Percentiles rank a stretch among this genome's conserved stretches.
phyloP scores from a whole-genome alignment of 2,329 filamentous ascomycete species.

The Alternaria metachromatica region DNA sequence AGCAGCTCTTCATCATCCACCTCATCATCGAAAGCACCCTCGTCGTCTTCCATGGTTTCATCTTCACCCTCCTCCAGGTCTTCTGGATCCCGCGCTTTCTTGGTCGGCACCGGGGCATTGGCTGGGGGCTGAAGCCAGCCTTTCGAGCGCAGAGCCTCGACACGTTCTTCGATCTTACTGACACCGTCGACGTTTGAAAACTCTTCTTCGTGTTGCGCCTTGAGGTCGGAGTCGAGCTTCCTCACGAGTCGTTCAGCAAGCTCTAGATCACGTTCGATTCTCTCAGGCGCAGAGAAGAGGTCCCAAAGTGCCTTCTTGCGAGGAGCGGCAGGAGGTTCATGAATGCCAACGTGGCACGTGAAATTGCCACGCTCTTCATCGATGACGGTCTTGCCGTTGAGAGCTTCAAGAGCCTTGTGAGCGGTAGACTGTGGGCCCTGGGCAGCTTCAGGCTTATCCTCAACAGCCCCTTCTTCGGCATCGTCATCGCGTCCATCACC shows the following conservation, averaged over 20 bases:
- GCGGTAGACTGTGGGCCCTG: constrained; percentile 63
- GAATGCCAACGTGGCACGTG: constrained; percentile 94
- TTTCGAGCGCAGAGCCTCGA: constrained; percentile 78
- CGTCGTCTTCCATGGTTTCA: constrained; percentile 65
- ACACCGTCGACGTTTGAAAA: constrained; percentile 65
- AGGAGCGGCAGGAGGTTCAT: constrained; percentile 83
- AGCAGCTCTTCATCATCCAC: constrained; percentile 88
- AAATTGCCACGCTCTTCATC: constrained; percentile 95
- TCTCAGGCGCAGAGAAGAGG: constrained; percentile 90
- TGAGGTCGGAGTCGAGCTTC: constrained; percentile 85
- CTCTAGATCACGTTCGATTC: constrained; percentile 87
- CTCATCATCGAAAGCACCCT: constrained; percentile 74
- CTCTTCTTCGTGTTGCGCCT: constrained; percentile 65
- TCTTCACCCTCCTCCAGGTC: constrained; percentile 80
- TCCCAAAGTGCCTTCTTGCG: constrained; percentile 98
- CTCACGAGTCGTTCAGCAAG: constrained; percentile 81
- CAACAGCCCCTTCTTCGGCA: constrained; percentile 62
- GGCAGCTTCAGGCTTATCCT: constrained; percentile 57
- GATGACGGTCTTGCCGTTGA: constrained; percentile 97
- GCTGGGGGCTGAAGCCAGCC: constrained; percentile 76
- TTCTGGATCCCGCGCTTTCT: constrained; percentile 68
- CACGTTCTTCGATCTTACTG: constrained; percentile 81
- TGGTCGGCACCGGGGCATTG: constrained; percentile 58
- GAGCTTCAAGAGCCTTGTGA: constrained; percentile 87
- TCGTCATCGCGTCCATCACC: constrained; percentile 76